Percentiles rank a stretch among this genome's conserved stretches.
phyloP scores from a whole-genome alignment of 805 yeast genomes.

The Ogataea pignaliae region DNA sequence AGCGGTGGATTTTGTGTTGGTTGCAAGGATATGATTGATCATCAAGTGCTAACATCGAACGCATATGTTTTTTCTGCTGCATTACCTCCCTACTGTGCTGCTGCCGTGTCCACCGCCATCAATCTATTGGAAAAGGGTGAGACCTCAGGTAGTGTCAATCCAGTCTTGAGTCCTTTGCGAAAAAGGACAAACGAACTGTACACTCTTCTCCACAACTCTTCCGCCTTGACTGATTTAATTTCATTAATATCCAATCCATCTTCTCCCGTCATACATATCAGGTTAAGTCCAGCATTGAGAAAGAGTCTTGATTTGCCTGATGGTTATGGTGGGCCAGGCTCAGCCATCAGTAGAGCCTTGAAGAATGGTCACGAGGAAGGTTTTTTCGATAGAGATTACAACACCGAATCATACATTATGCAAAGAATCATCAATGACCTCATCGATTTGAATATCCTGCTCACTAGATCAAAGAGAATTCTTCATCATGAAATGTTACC shows the following conservation, averaged over 20 bases:
- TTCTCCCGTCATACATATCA: slow-evolving; percentile 70
- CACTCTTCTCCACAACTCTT: slow-evolving; percentile 36
- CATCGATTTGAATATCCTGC: slow-evolving; percentile 50
- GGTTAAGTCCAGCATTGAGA: slow-evolving; percentile 46
- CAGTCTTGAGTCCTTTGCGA: slow-evolving; percentile 36
- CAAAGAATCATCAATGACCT: slow-evolving; percentile 62
- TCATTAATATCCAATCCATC: slow-evolving; percentile 50
- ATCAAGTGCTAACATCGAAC: slow-evolving; percentile 84
- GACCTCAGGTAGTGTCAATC: slow-evolving; percentile 31
- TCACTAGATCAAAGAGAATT: slow-evolving; percentile 54
- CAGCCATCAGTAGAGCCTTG: slow-evolving; percentile 38
- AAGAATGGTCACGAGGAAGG: slow-evolving; percentile 39
- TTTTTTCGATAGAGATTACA: slow-evolving; percentile 39
- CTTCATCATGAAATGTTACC: slow-evolving; percentile 74
- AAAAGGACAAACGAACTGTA: slow-evolving; percentile 37
- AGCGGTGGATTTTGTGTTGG: slow-evolving; percentile 96
- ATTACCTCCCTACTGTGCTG: slow-evolving; percentile 86
- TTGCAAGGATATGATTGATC: slow-evolving; percentile 73
- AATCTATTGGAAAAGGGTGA: slow-evolving; percentile 39
- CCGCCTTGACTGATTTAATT: slow-evolving; percentile 34
- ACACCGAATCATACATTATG: slow-evolving; percentile 55
- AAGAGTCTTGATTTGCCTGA: slow-evolving; percentile 42
- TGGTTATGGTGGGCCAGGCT: slow-evolving; percentile 43
- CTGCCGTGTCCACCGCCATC: slow-evolving; percentile 48
- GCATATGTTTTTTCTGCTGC: slow-evolving; percentile 95